Evolutionary conservation across 129 eudicot genomes (phyloP).

Genomic region (Deinandra increscens): DNA sequence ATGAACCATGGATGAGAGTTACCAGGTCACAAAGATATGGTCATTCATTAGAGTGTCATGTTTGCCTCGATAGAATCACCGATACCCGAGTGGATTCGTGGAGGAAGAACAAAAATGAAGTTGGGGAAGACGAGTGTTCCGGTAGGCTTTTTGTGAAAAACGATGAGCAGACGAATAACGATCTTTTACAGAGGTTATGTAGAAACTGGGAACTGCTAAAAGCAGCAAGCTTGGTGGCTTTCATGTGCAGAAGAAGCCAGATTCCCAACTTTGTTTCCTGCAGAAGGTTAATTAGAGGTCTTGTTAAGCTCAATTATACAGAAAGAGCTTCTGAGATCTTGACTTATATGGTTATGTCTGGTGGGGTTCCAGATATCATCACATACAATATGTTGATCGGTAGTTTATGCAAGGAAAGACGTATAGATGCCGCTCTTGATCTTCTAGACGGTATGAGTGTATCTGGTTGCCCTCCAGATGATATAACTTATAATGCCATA

Average conservation of each 20-base stretch:
- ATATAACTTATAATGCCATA: constrained; percentile 63
- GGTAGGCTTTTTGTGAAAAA: constrained; percentile 52
- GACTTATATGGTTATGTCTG: constrained; percentile 70
- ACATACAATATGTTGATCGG: constrained; percentile 75
- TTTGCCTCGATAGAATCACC: constrained; percentile 42
- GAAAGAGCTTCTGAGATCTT: constrained; percentile 61
- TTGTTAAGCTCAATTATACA: constrained; percentile 32
- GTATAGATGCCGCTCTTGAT: constrained; percentile 51
- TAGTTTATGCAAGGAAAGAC: constrained; percentile 60
- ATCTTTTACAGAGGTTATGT: constrained; percentile 54
- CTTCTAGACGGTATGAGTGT: constrained; percentile 62
- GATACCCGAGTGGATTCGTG: constrained; percentile 26
- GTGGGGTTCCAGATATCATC: constrained; percentile 79
- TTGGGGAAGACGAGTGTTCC: constrained; percentile 21
- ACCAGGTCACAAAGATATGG: constrained; percentile 23
- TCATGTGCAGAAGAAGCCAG: constrained; percentile 79
- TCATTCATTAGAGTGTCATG: constrained; percentile 24
- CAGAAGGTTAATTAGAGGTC: constrained; percentile 69
- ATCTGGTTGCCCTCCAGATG: constrained; percentile 87
- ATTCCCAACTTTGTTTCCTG: constrained; percentile 65
- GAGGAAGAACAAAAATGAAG: constrained; percentile 23
- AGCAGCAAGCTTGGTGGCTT: constrained; percentile 54
- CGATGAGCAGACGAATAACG: constrained; percentile 59
- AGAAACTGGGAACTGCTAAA: constrained; percentile 47
- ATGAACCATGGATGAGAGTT: constrained; percentile 22